Evolutionary conservation across 2,329 filamentous ascomycete genomes (phyloP), one percentile per base, ranked within the genome.

Genomic region (Whalleya microplaca): DNA sequence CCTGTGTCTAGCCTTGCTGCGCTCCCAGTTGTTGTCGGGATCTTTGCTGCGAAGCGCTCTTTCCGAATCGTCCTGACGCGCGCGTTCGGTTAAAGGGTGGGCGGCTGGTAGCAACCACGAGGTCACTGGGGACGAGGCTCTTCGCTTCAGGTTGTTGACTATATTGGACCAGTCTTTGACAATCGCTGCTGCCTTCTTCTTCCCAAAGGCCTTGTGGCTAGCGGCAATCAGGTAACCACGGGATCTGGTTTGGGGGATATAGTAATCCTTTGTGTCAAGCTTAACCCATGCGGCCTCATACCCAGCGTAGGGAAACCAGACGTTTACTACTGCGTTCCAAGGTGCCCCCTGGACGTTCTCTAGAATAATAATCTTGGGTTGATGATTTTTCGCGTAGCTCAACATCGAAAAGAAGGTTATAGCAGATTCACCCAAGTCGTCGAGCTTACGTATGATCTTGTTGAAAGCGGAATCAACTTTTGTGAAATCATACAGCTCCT

Each of bases 211-310:
- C 27, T 75, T 48, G 12, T 71, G 72, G 53, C 83, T 75, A n/a
- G 88, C 67, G 14, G 80, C 83, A 27, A 88, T 66, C 60, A 87
- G 75, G 64, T 89, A 89, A 1, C 80, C 82, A 32, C 87, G 78
- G 41, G 75, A 72, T 1, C 87, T 78, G 0, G 87, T 91, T 51
- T 94, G 90, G 0, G 91, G 91, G 0, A 93, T 73, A 56, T 91
- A 90, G 64, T 81, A 92, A 2, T 88, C 73, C 67, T 92, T 92
- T 0, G 85, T 88, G 64, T 93, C 88, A 0, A 89, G 73, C 3
- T 73, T 74, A 0, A 78, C 61, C 46, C 76, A 78, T 0, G 68
- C 66, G 0, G 80, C 80, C 2, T 77, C 69, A 64, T 93, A 94
- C 2, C 78, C 83, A 40, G 85, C 61, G n/a, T 65, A 65, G 2